A percentile compares a stretch with the other conserved stretches of the same genome.
Evolutionary conservation across 306 rosid genomes (phyloP).

Genomic region (Betula pendula): DNA sequence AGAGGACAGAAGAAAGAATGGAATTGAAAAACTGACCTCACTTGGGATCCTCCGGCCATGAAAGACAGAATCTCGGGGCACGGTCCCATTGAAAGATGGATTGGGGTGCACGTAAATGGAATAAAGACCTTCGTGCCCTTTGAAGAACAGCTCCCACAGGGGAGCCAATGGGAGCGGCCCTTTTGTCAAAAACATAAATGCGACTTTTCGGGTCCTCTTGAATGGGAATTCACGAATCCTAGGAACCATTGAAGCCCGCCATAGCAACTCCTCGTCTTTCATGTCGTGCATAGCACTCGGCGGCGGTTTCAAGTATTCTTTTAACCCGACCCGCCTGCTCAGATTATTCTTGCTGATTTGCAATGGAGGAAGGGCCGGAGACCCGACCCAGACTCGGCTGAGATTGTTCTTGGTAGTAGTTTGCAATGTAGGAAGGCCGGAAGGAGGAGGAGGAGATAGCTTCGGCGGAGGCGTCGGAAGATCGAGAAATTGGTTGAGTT

Average conservation of each 20-base stretch:
- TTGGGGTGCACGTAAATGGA: conserved; percentile 70
- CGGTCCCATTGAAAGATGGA: conserved; percentile 48
- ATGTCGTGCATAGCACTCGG: conserved; percentile 54
- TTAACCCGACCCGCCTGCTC: conserved; percentile 32
- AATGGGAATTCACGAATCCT: conserved; percentile 36
- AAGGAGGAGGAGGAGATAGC: background rate
- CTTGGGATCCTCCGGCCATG: conserved; percentile 72
- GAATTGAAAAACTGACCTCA: conserved; percentile 46
- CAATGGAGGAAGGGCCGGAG: background rate
- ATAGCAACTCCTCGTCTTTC: conserved; percentile 68
- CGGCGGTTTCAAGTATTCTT: conserved; percentile 39
- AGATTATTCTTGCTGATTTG: background rate
- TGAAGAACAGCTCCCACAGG: conserved; percentile 76
- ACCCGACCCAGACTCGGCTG: conserved; percentile 28
- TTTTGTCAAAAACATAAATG: conserved; percentile 77
- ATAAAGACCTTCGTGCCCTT: conserved; percentile 53
- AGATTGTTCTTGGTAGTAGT: background rate
- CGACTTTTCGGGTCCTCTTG: conserved; percentile 54
- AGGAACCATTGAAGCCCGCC: conserved; percentile 77
- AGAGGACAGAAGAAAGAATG: background rate
- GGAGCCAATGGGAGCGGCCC: conserved; percentile 67
- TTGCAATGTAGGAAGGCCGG: background rate
- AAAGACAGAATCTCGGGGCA: conserved; percentile 48
- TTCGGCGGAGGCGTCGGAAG: conserved; percentile 1
- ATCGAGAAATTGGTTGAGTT: conserved; percentile 25